Evolutionary conservation across 2,329 filamentous ascomycete species (phyloP), one percentile per base, ranked within the genome.

Genomic region (Thelonectria blattea): DNA sequence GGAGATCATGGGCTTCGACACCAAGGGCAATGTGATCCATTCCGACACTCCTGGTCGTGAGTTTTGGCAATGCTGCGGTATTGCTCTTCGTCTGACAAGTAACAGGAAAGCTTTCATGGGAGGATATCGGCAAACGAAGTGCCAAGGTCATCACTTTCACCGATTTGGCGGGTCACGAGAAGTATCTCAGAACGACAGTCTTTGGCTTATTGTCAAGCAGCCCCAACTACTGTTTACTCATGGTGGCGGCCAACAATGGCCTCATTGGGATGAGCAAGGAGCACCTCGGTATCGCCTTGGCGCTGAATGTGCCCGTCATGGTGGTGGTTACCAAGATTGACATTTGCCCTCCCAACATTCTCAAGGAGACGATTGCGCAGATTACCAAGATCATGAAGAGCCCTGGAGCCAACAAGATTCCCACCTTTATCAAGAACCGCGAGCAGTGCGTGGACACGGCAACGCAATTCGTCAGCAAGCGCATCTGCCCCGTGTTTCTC

Each of bases 1-100:
- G 93, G 95, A 99, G 76, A 98, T 98, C 63, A 93, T 98, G 90
- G 95, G 95, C 2, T 99, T 97, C 69, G 93, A 98, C 75, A 92
- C 90, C 52, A 85, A 85, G 56, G 94, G 95, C 27, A 87, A 93
- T 24, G 90, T 97, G 27, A 85, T 98, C 15, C 86, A 88, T 15
- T 94, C 91, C 41, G 90, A 90, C 60, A 90, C 89, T 0, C 91
- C 93, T 2, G 94, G 93, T 1, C 87, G 95, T 74, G 92, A 90
- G 78, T 75, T 20, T n/a, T 5, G 7, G 9, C 3, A 32, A 17
- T 8, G 10, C 9, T 22, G 7, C n/a, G 3, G 11, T 15, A 12
- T 9, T n/a, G 9, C 6, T 20, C 12, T 41, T 57, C 24, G n/a
- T 22, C 68, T 72, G 34, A 73, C 61, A 18, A 22, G 24, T 3